phyloP scores from a whole-genome alignment of 805 yeast species.

The Cyberlindnera maclurae region DNA sequence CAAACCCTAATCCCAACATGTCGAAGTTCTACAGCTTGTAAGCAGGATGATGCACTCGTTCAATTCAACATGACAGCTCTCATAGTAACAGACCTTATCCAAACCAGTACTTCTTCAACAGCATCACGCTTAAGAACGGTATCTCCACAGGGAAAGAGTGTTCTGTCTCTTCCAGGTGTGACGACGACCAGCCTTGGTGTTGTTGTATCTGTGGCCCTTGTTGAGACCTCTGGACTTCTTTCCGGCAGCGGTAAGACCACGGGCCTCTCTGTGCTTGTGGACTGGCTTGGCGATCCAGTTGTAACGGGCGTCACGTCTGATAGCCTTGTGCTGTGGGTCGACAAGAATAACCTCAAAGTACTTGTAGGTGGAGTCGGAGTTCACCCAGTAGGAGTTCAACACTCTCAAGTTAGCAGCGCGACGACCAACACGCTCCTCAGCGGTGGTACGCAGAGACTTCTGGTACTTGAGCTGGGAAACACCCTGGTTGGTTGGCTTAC shows the following conservation, averaged over 20 bases:
- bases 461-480: conserved; percentile 98
- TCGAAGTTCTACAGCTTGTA: too few relatives aligned
- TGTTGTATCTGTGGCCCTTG: conserved; percentile 99
- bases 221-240: conserved; percentile 99
- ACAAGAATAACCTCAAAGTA: conserved; percentile 96
- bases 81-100: background rate
- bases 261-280: conserved; percentile 99
- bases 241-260: conserved; percentile 98
- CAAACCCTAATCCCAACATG: too few relatives aligned
- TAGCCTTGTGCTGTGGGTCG: conserved; percentile 97
- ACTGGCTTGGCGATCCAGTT: conserved; percentile 99
- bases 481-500: conserved; percentile 99
- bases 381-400: conserved; percentile 99
- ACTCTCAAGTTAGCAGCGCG: conserved; percentile 99
- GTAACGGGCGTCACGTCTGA: conserved; percentile 97
- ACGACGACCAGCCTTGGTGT: conserved; percentile 97
- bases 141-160: conserved; percentile 98
- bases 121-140: conserved; percentile 45
- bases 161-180: conserved; percentile 99
- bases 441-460: conserved; percentile 95
- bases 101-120: background rate
- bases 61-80: too few relatives aligned
- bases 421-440: conserved; percentile 99
- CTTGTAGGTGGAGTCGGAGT: conserved; percentile 99
- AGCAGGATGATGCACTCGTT: too few relatives aligned